Evolutionary conservation across 176 grass and related monocot species (phyloP).

Genomic region (Musa schizocarpa): DNA sequence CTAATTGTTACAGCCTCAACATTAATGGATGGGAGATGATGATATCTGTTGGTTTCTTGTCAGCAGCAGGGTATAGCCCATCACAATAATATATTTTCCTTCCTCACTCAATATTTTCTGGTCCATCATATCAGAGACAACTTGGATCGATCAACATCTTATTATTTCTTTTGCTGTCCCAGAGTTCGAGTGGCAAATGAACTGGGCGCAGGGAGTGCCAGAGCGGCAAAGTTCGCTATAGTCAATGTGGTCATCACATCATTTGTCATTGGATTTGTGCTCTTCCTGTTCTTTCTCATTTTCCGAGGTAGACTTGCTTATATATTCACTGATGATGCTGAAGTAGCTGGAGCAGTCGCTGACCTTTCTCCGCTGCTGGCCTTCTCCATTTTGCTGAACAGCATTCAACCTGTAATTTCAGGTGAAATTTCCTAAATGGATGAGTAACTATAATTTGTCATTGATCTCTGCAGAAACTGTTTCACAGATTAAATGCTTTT

Average conservation of each 20-base stretch:
- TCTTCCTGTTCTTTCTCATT: constrained; percentile 55
- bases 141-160: neutral
- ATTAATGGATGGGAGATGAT: constrained; percentile 99
- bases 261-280: constrained; percentile 29
- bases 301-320: constrained; percentile 51
- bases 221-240: constrained; percentile 47
- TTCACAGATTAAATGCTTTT: too few species aligned
- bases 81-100: neutral
- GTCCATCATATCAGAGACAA: neutral
- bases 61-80: constrained; percentile 45
- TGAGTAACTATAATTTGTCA: neutral
- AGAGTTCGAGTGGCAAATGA: constrained; percentile 89
- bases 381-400: constrained; percentile 85
- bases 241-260: constrained; percentile 49
- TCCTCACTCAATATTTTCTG: neutral
- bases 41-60: constrained; percentile 64
- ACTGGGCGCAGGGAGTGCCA: constrained; percentile 66
- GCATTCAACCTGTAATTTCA: constrained; percentile 77
- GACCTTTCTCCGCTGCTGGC: constrained; percentile 63
- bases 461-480: too few species aligned
- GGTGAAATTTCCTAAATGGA: constrained; percentile 26
- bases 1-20: constrained; percentile 46
- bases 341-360: constrained; percentile 41
- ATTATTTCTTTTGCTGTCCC: neutral
- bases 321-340: constrained; percentile 49